Evolutionary conservation across 2,329 filamentous ascomycete genomes (phyloP), one percentile per base, ranked within the genome.

Genomic region (Torrubiellomyces zombiae): DNA sequence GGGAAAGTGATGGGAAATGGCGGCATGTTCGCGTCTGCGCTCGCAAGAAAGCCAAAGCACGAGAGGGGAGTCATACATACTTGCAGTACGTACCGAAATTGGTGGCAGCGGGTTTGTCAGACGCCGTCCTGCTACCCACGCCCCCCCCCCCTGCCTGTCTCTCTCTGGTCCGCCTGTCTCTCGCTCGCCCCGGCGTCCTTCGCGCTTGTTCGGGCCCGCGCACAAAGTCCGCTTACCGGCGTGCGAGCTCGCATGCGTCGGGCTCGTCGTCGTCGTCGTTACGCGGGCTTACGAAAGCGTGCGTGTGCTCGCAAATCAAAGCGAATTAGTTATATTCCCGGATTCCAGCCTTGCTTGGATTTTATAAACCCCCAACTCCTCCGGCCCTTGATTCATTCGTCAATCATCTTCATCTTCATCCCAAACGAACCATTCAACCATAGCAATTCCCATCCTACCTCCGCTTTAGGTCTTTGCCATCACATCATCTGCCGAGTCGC

Each of bases 191-290:
- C 16, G 28, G 26, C 19, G 25, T 20, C 24, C 27, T 30, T 32
- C 32, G 34, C 33, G 35, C 32, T 38, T 40, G 33, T 38, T 43
- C 43, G 43, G 43, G 42, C 33, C 39, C 40, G 42, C 39, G 34
- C 30, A 33, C 42, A 46, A 46, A 48, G 33, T 46, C 45, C 45
- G 45, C 37, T 33, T 36, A 33, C 35, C 34, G 31, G 31, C 36
- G 34, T 32, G 31, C 32, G 33, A 31, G 39, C 30, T 19, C 14
- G 20, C 14, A 10, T 24, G 23, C 40, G 40, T 39, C 24, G 29
- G 14, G 21, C 12, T 28, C 27, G 25, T 25, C 20, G 26, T 25
- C 21, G 26, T 28, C 27, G 31, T 33, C 26, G 28, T 16, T 33
- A n/a, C 31, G 33, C 29, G 30, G 18, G 13, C 16, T 29, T 16